Percentiles rank a stretch among this genome's conserved stretches.
These are phyloP conservation scores for Decorospora gaudefroyi DNA, from an alignment of 2,329 filamentous ascomycete genomes.

Conservation along the genomic window DNA sequence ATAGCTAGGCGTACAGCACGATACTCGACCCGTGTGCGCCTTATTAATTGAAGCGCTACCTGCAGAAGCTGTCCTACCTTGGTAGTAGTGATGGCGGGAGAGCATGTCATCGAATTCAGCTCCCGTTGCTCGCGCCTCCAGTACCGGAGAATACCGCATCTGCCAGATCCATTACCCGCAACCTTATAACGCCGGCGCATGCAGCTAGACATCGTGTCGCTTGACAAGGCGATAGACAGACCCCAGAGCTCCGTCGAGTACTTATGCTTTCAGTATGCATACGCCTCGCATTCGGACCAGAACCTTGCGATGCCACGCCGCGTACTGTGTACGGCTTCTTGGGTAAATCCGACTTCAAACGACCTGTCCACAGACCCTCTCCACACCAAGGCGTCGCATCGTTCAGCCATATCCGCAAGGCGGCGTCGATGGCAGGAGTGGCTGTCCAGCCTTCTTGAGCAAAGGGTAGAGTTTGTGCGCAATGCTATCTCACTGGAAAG, in stretches of 20 bases:
- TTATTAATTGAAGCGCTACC: slow-evolving; percentile 4
- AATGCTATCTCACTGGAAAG: slow-evolving; percentile 12
- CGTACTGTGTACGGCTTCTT: slow-evolving; percentile 7
- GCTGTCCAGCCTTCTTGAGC: slow-evolving; percentile 15
- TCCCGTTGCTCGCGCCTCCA: slow-evolving; percentile 19
- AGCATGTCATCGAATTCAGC: slow-evolving; percentile 25
- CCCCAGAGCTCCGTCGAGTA: slow-evolving; percentile 17
- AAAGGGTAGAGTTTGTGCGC: slow-evolving; percentile 18
- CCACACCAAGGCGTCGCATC: slow-evolving; percentile 19
- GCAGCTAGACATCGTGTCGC: slow-evolving; percentile 20
- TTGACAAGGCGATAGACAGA: slow-evolving; percentile 26
- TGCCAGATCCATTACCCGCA: slow-evolving; percentile 29
- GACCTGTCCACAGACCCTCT: slow-evolving; percentile 20
- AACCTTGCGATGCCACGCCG: slow-evolving; percentile 18
- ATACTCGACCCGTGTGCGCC: slow-evolving; percentile 1
- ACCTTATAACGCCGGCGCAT: slow-evolving; percentile 26
- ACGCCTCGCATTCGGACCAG: slow-evolving; percentile 17
- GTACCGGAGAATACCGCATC: slow-evolving; percentile 29
- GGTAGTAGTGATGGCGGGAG: slow-evolving; percentile 11
- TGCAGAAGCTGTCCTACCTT: slow-evolving; percentile 6
- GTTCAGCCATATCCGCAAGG: slow-evolving; percentile 42
- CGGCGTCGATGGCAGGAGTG: slow-evolving; percentile 39
- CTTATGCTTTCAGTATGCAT: slow-evolving; percentile 23
- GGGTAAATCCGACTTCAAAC: slow-evolving; percentile 11
- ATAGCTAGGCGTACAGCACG: slow-evolving; percentile 10